Evolutionary conservation across 768 basidiomycete genomes (phyloP), one percentile per base, ranked within the genome.

Genomic region (Russula foetens): DNA sequence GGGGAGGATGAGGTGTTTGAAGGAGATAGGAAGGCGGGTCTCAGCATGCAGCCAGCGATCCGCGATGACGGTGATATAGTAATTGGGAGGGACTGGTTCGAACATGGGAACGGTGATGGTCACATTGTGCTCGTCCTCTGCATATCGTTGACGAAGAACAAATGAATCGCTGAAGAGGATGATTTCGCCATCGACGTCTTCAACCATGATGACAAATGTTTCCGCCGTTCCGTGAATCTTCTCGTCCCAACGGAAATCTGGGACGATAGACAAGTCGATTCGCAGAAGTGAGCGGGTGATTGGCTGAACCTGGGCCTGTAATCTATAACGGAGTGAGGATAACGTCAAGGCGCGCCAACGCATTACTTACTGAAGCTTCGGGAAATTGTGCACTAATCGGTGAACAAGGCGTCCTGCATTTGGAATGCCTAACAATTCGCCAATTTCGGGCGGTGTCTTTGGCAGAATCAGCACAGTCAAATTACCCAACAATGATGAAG

Each of bases 231-330:
- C 91, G 66, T 98, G 96, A 7, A 94, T 83, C 71, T 92, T 92
- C 68, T 93, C 91, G 39, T 98, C 95, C 97, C 97, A 99, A 47
- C 88, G 83, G 83, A 98, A 99, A 70, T 98, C 97, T n/a, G 97
- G 95, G 3, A 85, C 84, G 69, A 99, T 95, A 3, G 92, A 92
- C 17, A 99, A 75, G 65, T 98, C 96, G 57, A 98, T 87, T 35
- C 92, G 85, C 15, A 99, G 81, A 15, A 98, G 83, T 0, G 92
- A 90, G 11, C 95, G 86, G 0, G 97, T 98, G 68, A 99, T 93
- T 0, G 96, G 97, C 67, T 97, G 92, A 0, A 98, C 96, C 69
- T 97, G 92, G 0, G 97, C 96, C 71, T 96, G 89, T 14, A 99
- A 76, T 67, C 88, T 91, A 64, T 26, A 53, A 17, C 5, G 19